Base-by-base conservation (phyloP, 805 yeast species). In the Zygosaccharomyces pseudorouxii region DNA sequence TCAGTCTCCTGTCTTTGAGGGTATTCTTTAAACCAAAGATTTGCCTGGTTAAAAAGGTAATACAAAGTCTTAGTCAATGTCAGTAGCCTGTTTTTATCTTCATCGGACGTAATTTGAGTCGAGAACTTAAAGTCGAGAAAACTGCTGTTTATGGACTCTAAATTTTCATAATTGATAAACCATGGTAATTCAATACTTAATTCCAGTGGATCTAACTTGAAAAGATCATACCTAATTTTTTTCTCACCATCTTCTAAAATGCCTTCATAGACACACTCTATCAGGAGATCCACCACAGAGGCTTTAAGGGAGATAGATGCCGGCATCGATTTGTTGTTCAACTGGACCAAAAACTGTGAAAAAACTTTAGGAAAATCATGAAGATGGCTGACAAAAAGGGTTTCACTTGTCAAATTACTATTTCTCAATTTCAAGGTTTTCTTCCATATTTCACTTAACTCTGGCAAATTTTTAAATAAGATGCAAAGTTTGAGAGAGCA, bases 401-500 rank as follows among this genome's bases (percentile, higher is more conserved):
- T 19, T 7, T 59, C 62, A 19, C 56, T 56, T 1, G 55, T 51
- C 28, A 54, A 16, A 29, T 47, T 35, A 14, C 45, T 40, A 25
- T 46, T 43, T 6, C n/a, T 27, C 10, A 40, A 27, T n/a, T 45
- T 16, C 27, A 60, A 11, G 19, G 53, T 35, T 27, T 28, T 39
- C 14, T 45, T 23, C 60, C 59, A 55, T 16, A 46, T 47, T n/a
- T 47, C 45, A 16, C 38, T 28, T 8, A 55, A 42, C 16, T 42
- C 45, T 33, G 51, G 33, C 18, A 45, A 27, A 12, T 39, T 38
- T 14, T 47, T 39, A 14, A 56, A 43, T 19, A 51, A 55, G 16
- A 51, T 54, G 70, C 79, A 76, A 11, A 81, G 60, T 14, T 66
- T 68, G 47, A 63, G 60, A 9, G 81, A 79, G n/a, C 81, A 79